Base-by-base conservation (phyloP, 176 grass and related monocot genomes). In the Aegilops longissima region DNA sequence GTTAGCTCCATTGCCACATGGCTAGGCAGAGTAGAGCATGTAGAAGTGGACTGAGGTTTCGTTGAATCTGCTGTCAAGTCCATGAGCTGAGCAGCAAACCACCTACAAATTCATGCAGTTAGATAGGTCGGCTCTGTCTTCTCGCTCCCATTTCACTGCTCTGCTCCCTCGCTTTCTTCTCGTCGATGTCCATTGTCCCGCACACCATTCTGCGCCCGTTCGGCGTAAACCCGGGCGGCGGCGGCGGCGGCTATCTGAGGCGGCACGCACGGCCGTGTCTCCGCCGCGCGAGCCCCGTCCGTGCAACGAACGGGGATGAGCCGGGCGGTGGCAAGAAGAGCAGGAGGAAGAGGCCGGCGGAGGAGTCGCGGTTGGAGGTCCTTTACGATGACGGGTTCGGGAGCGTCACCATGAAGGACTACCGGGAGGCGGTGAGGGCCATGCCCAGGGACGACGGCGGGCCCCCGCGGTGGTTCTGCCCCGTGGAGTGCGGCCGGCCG, bases 381-480 rank as follows among this genome's bases (percentile, higher is more conserved):
- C 90, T 92, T 20, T 92, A 95, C 7, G 87, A 95, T 34, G 93
- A 95, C 56, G 90, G 85, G 14, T 95, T 90, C 44, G 93, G 93
- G 67, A 24, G 25, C 33, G 61, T 29, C 65, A 84, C 52, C 47
- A 56, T 92, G 24, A 95, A 73, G 59, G 93, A 92, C 59, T 95
- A 90, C 79, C 74, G 90, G 25, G 73, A 78, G 11, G 85, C 73
- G 17, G 42, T 85, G 13, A 86, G 82, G 82, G 87, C 61, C 44
- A 81, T 92, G 51, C 20, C 77, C 38, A 72, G 44, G 61, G 85
- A 87, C 30, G 90, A 90, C 62, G 87, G 61, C 3, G 90, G 93
- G 3, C 87, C 93, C 3, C 93, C 93, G 29, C 87, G 93, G 56
- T 95, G 93, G 93, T 92, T 95, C 85, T 95, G 85, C 80, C 93